These are phyloP conservation scores for Beta corolliflora DNA, from an alignment of 179 eudicot genomes.

Conservation along the genomic window DNA sequence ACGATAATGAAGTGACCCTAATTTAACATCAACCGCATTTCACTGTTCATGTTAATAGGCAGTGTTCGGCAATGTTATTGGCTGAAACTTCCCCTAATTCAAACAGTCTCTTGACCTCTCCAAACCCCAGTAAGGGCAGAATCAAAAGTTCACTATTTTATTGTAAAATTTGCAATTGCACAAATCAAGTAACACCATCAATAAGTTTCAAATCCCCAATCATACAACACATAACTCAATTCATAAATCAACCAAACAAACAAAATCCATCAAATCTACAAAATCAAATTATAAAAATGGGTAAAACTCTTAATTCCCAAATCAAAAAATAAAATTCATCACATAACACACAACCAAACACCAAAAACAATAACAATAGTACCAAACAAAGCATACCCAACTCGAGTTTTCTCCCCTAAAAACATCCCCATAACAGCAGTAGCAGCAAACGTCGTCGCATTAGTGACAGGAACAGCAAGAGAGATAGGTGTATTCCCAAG, in stretches of 20 bases:
- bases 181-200: background rate
- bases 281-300: background rate
- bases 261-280: background rate
- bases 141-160: no score
- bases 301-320: background rate
- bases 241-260: background rate
- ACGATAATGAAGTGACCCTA: no score
- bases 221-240: background rate
- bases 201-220: background rate
- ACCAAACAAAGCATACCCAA: slow-evolving; percentile 63
- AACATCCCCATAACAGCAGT: slow-evolving; percentile 62
- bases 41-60: no score
- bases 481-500: slow-evolving; percentile 62
- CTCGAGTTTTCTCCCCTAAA: slow-evolving; percentile 55
- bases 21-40: no score
- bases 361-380: slow-evolving; percentile 44
- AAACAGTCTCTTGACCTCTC: no score
- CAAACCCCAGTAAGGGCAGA: no score
- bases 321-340: slow-evolving; percentile 8
- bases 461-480: slow-evolving; percentile 70
- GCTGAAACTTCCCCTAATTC: no score
- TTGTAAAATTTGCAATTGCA: no score
- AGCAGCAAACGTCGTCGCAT: slow-evolving; percentile 70
- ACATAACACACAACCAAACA: slow-evolving; percentile 45
- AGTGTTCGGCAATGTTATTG: no score